phyloP scores from a whole-genome alignment of 164 flowering plant genomes.

The Euptelea pleiosperma region DNA sequence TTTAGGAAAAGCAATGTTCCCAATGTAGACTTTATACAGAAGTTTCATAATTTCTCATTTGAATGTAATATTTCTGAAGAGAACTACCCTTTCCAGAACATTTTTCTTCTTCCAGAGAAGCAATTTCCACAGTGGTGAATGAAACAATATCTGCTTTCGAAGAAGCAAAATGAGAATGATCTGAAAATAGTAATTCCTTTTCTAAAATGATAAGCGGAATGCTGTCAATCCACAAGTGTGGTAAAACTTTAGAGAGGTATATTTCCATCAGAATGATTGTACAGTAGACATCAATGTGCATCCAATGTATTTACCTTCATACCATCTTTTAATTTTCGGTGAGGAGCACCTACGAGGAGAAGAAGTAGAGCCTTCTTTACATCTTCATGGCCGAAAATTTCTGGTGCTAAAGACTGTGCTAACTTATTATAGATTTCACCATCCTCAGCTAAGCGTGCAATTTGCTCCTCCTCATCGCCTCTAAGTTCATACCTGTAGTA shows the following conservation, averaged over 20 bases:
- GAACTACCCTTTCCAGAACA: too few relatives aligned
- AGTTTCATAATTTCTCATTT: too few relatives aligned
- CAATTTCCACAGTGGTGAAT: too few relatives aligned
- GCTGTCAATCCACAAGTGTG: too few relatives aligned
- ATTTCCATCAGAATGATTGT: too few relatives aligned
- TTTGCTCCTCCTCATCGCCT: slow-evolving; percentile 87
- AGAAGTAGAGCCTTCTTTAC: slow-evolving; percentile 96
- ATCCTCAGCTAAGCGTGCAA: slow-evolving; percentile 81
- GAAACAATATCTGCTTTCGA: too few relatives aligned
- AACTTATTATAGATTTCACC: slow-evolving; percentile 92
- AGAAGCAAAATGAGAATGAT: neutral
- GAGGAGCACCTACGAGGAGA: slow-evolving; percentile 99
- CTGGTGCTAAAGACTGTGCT: slow-evolving; percentile 91
- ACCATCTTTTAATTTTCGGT: slow-evolving; percentile 87
- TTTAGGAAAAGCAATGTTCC: too few relatives aligned
- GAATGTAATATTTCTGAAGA: too few relatives aligned
- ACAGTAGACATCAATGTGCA: neutral
- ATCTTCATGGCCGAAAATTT: slow-evolving; percentile 98
- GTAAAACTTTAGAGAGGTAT: too few relatives aligned
- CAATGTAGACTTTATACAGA: too few relatives aligned
- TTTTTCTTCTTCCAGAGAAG: too few relatives aligned
- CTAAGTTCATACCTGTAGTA: slow-evolving; percentile 67
- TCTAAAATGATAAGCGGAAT: too few relatives aligned
- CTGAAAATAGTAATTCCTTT: neutral
- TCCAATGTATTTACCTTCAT: slow-evolving; percentile 68